Evolutionary conservation across 371 early-diverging fungal species (phyloP), one percentile per base, ranked within the genome.

Genomic region (Syncephalastrum contaminatum): DNA sequence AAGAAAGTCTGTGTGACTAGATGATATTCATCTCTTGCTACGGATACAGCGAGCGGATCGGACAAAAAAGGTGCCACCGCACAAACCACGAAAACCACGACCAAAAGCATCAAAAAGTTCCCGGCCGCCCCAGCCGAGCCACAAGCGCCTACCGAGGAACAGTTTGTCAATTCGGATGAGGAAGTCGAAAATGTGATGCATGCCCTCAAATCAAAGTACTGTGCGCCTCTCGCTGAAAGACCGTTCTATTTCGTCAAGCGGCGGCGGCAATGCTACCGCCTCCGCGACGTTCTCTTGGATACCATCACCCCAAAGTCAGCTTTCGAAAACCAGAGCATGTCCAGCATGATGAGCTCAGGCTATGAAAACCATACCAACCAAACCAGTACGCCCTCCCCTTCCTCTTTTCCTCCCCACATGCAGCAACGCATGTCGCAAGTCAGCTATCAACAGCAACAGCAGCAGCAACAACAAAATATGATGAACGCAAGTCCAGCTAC

Each of bases 271-370:
- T 82, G 80, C 54, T 62, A 80, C 53, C 74, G 85, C 20, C 69
- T 88, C 43, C 81, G 84, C 43, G 88, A 88, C 43, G 66, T 88
- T 44, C 71, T 89, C 41, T 60, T 81, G 30, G 88, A 88, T 53
- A 87, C 90, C 2, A 75, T 89, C 48, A 85, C 75, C 22, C 82
- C 84, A 7, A 77, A 72, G 54, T 43, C 36, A 8, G 36, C 36
- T 30, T 30, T 30, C 36, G 36, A 30, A 30, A 30, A 30, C 36
- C 36, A 39, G 16, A 56, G 18, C 36, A 47, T 54, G 40, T 43
- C 25, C 42, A 53, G 39, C 57, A 43, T 44, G 45, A 44, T 44
- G 45, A 44, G 45, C 45, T 30, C 36, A 30, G 42, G 21, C 7
- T 39, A 36, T 42, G 42, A 41, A 15, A 15, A 13, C 12, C 51